Evolutionary conservation across 768 basidiomycete species (phyloP).

Genomic region (Vishniacozyma victoriae): DNA sequence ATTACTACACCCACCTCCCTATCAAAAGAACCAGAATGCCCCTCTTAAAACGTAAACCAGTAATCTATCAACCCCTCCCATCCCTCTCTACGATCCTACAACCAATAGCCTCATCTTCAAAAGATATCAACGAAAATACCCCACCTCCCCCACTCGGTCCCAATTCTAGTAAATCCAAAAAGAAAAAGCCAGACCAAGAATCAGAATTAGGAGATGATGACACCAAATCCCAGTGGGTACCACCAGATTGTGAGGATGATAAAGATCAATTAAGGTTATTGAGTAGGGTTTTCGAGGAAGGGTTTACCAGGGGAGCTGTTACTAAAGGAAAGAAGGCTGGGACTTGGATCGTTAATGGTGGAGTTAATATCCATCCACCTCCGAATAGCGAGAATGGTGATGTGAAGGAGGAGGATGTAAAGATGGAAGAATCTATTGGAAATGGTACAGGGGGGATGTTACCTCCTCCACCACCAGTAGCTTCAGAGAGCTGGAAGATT

Average conservation of each 20-base stretch:
- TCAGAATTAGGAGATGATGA: background rate
- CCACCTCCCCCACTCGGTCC: conserved; percentile 4
- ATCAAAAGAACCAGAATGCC: conserved; percentile 18
- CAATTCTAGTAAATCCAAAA: background rate
- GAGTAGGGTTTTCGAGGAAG: conserved; percentile 33
- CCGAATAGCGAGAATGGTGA: conserved; percentile 57
- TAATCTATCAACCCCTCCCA: conserved; percentile 31
- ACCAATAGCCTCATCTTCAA: conserved; percentile 10
- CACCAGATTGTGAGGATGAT: conserved; percentile 46
- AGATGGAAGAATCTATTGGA: too few relatives aligned
- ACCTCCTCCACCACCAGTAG: too few relatives aligned
- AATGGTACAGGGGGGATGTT: background rate
- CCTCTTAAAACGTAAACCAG: conserved; percentile 39
- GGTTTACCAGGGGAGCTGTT: conserved; percentile 14
- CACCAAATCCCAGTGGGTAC: background rate
- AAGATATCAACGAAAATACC: too few relatives aligned
- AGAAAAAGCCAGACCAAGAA: background rate
- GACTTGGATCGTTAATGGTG: background rate
- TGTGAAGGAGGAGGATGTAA: conserved; percentile 2
- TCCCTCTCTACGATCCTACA: conserved; percentile 31
- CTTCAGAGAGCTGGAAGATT: conserved; percentile 14
- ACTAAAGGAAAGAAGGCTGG: background rate
- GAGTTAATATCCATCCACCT: background rate
- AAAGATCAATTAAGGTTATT: conserved; percentile 40
- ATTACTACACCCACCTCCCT: too few relatives aligned